Evolutionary conservation across 176 grass and related monocot species (phyloP), one percentile per base, ranked within the genome.

Genomic region (Juncus inflexus): DNA sequence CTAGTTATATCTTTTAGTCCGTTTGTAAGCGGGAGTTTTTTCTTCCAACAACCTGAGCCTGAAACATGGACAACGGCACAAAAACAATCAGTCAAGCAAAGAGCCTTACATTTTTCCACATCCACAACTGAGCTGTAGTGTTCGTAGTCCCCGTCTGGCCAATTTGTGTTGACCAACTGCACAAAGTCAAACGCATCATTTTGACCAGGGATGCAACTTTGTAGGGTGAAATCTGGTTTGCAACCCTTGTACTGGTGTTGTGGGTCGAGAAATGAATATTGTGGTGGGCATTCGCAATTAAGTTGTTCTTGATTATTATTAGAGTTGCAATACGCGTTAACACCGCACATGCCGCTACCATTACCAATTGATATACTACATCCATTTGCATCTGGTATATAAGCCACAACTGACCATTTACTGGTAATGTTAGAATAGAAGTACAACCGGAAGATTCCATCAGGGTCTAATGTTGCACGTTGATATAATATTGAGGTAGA

Each of bases 21-120:
- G 41, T 80, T 80, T 7, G 83, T 76, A 11, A 81, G 47, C 4
- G 83, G 78, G 15, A 75, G 61, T 74, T 81, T 86, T 52, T 78
- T 86, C 51, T 81, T 78, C 74, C 58, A 77, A 42, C 83, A 86
- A 1, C 16, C 41, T 4, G 9, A n/a, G 11, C 9, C 4, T 0
- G 52, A n/a, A n/a, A 28, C 74, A 12, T 74, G 58, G 1, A 43
- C 51, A 6, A 65, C 39, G 3, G 69, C 62, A 15, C 84, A 78
- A 42, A 78, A 78, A 45, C 78, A 86, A 39, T 86, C 79, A 5
- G 14, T 53, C 37, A 76, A 35, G 16, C 78, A 86, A 10, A 55
- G 45, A 8, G 28, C 13, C 12, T 3, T 40, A 42, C 84, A 78
- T 0, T 11, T 35, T 9, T 40, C 52, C 36, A 75, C 7, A 43